Conservation (phyloP, 768 basidiomycete species). For the Pulveroboletus frians region DNA sequence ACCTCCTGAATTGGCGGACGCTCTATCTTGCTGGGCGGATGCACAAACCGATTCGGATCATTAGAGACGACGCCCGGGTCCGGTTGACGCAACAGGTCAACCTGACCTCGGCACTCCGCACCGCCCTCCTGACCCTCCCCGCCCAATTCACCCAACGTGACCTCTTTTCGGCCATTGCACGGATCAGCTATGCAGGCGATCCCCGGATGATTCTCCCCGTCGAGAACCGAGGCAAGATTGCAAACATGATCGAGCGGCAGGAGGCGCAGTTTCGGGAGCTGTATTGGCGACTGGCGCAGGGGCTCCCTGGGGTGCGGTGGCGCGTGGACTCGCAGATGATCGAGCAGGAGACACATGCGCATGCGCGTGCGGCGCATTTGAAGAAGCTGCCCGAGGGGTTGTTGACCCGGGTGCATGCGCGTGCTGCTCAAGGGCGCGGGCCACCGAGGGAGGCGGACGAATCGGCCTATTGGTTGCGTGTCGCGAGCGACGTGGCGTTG, state of each 20-base stretch:
- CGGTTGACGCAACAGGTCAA: slow-evolving; percentile 92
- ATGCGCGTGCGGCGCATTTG: slow-evolving; percentile 67
- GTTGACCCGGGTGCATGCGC: slow-evolving; percentile 46
- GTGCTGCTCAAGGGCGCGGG: slow-evolving; percentile 30
- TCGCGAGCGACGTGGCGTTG: slow-evolving; percentile 62
- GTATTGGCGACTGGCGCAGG: slow-evolving; percentile 74
- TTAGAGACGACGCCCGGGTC: slow-evolving; percentile 89
- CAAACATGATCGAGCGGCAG: slow-evolving; percentile 85
- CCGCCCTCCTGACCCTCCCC: slow-evolving; percentile 85
- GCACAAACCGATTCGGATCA: slow-evolving; percentile 95
- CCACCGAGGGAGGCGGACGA: slow-evolving; percentile 58
- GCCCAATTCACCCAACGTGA: slow-evolving; percentile 74
- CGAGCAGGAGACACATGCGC: slow-evolving; percentile 69
- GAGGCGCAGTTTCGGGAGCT: slow-evolving; percentile 79
- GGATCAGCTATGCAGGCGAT: slow-evolving; percentile 84
- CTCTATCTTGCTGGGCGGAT: slow-evolving; percentile 93
- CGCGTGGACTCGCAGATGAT: slow-evolving; percentile 43
- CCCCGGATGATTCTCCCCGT: slow-evolving; percentile 91
- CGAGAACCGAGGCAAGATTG: slow-evolving; percentile 93
- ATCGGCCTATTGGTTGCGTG: slow-evolving; percentile 64
- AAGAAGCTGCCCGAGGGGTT: slow-evolving; percentile 73
- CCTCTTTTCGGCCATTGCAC: slow-evolving; percentile 81
- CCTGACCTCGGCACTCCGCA: slow-evolving; percentile 81
- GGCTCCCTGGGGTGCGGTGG: slow-evolving; percentile 81
- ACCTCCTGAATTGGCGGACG: slow-evolving; percentile 88